Evolutionary conservation across 352 stramenopile genomes (phyloP).

Genomic region (Pythium grandisporangium): DNA sequence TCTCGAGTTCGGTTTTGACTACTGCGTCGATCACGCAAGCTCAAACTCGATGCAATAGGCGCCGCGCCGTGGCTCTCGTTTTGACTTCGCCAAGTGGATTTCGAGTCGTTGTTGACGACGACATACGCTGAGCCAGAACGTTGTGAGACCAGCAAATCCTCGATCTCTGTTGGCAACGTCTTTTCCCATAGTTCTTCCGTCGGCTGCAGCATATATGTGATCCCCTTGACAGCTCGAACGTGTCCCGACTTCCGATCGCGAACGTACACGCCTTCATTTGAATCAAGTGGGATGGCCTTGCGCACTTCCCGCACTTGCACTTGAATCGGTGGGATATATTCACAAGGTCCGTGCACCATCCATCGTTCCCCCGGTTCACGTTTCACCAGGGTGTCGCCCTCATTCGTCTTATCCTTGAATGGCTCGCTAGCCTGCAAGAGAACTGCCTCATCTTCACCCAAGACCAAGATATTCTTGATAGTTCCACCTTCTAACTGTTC

Average conservation of each 20-base stretch:
- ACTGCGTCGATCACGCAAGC: not conserved
- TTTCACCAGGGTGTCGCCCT: slow-evolving; percentile 24
- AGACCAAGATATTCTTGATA: slow-evolving; percentile 56
- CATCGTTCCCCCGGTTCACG: slow-evolving; percentile 62
- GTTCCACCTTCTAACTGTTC: slow-evolving; percentile 48
- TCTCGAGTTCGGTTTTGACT: slow-evolving; percentile 29
- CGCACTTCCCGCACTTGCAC: slow-evolving; percentile 72
- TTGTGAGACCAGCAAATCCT: slow-evolving; percentile 52
- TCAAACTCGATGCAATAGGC: slow-evolving; percentile 6
- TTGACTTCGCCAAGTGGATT: too few relatives aligned
- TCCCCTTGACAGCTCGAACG: slow-evolving; percentile 57
- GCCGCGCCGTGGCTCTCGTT: too few relatives aligned
- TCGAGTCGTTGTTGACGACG: slow-evolving; percentile 23
- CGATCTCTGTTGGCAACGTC: slow-evolving; percentile 45
- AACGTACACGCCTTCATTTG: slow-evolving; percentile 77
- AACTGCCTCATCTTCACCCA: slow-evolving; percentile 76
- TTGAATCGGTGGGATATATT: slow-evolving; percentile 74
- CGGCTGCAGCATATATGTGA: slow-evolving; percentile 78
- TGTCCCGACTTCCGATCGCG: slow-evolving; percentile 69
- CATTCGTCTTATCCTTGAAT: slow-evolving; percentile 35
- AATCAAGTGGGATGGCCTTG: slow-evolving; percentile 64
- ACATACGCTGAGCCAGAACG: slow-evolving; percentile 50
- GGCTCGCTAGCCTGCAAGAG: slow-evolving; percentile 58
- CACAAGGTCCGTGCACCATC: slow-evolving; percentile 73
- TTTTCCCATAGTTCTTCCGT: slow-evolving; percentile 74